phyloP scores from a whole-genome alignment of 352 stramenopile genomes.

The Pythium periplocum region DNA sequence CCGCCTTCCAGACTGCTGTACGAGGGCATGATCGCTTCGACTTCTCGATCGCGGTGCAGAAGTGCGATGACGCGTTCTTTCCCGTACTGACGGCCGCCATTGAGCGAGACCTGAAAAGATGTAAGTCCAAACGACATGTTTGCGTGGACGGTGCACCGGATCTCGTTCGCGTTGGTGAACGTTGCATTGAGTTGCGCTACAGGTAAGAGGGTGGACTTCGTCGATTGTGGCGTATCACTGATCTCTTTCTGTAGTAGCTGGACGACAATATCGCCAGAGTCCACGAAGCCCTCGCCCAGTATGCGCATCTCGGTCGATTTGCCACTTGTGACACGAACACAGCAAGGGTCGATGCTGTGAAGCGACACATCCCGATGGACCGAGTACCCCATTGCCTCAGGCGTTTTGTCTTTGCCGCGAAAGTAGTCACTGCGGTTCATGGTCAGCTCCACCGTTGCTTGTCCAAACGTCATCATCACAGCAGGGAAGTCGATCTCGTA shows the following conservation, averaged over 20 bases:
- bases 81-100: conserved; percentile 57
- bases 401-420: conserved; percentile 27
- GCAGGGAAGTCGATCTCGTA: conserved; percentile 66
- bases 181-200: conserved; percentile 48
- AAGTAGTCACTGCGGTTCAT: conserved; percentile 54
- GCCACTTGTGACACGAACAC: conserved; percentile 53
- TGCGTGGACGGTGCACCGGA: conserved; percentile 50
- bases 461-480: conserved; percentile 45
- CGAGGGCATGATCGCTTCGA: conserved; percentile 28
- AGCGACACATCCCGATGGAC: conserved; percentile 47
- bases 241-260: conserved; percentile 38
- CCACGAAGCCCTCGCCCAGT: conserved; percentile 49
- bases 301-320: conserved; percentile 46
- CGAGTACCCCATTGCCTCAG: conserved; percentile 38
- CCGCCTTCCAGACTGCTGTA: conserved; percentile 40
- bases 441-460: conserved; percentile 40
- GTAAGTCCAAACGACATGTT: conserved; percentile 72
- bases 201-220: neutral
- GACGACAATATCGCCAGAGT: conserved; percentile 60
- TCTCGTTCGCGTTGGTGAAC: conserved; percentile 37
- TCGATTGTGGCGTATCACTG: neutral
- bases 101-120: conserved; percentile 46
- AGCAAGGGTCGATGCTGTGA: conserved; percentile 40
- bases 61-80: conserved; percentile 30
- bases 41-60: conserved; percentile 39